Evolutionary conservation across 2,329 filamentous ascomycete species (phyloP).

Genomic region (Penicillium occitanis): DNA sequence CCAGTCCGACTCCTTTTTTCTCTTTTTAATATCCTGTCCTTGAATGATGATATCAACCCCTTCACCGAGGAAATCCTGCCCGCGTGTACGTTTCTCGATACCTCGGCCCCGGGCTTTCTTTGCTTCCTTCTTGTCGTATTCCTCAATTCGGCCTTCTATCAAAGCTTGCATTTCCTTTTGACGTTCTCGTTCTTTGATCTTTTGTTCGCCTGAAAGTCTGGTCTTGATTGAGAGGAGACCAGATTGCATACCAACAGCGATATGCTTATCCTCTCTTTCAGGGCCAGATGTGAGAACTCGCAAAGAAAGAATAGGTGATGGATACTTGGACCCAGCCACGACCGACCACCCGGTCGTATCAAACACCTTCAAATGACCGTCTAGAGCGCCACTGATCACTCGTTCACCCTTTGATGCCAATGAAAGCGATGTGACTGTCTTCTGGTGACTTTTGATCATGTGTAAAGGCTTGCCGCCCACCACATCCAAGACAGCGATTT

Average conservation of each 20-base stretch:
- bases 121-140: constrained; percentile 69
- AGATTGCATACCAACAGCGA: constrained; percentile 92
- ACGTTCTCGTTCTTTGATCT: constrained; percentile 70
- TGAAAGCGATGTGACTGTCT: constrained; percentile 87
- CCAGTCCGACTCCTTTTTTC: constrained; percentile 71
- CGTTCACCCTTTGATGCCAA: constrained; percentile 77
- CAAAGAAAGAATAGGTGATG: constrained; percentile 83
- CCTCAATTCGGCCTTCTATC: constrained; percentile 72
- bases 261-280: constrained; percentile 78
- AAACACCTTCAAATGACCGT: constrained; percentile 96
- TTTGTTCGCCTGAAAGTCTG: constrained; percentile 79
- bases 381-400: constrained; percentile 82
- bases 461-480: constrained; percentile 86
- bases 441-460: constrained; percentile 91
- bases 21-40: constrained; percentile 59
- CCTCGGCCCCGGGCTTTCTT: constrained; percentile 66
- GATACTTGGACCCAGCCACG: constrained; percentile 91
- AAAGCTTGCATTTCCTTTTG: constrained; percentile 83
- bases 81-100: constrained; percentile 62
- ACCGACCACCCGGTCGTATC: constrained; percentile 95
- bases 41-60: constrained; percentile 87
- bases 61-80: constrained; percentile 79
- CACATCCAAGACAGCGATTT: constrained; percentile 87
- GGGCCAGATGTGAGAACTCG: constrained; percentile 69
- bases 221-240: constrained; percentile 90